phyloP scores from a whole-genome alignment of 1,284 basidiomycete species.

The Anthracocystis panici-leucophaei region DNA sequence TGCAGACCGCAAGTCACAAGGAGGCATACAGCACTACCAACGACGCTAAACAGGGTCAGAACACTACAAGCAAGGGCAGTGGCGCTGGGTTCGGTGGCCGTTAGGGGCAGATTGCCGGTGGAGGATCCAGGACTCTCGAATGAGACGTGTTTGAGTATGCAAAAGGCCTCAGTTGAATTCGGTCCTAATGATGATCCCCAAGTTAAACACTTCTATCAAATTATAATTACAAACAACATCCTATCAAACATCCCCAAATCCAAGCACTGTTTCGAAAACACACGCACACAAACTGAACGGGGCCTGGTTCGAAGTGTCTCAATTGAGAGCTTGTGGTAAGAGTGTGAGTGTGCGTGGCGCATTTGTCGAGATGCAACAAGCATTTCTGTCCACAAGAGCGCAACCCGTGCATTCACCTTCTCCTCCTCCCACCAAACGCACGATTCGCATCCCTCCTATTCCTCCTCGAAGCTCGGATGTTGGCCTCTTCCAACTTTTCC shows the following conservation, averaged over 20 bases:
- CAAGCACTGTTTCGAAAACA: neutral
- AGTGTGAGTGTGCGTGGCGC: too few species aligned
- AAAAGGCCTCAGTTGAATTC: too few species aligned
- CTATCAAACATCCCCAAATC: too few species aligned
- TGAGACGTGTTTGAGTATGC: too few species aligned
- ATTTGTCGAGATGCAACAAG: neutral
- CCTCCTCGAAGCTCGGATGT: constrained; percentile 55
- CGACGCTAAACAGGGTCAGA: constrained; percentile 49
- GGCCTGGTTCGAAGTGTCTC: too few species aligned
- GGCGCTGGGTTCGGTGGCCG: constrained; percentile 55
- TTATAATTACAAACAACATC: neutral
- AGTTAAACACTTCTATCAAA: neutral
- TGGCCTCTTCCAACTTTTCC: constrained; percentile 73
- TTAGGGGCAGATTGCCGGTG: too few species aligned
- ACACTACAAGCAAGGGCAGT: constrained; percentile 35
- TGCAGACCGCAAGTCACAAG: constrained; percentile 56
- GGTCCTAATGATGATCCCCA: neutral
- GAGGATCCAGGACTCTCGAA: too few species aligned
- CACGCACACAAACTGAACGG: neutral
- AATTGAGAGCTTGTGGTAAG: too few species aligned
- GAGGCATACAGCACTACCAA: constrained; percentile 63
- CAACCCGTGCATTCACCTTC: too few species aligned
- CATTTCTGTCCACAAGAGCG: neutral
- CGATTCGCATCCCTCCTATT: constrained; percentile 57
- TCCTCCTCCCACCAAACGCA: constrained; percentile 11